A percentile compares a stretch with the other conserved stretches of the same genome.
These are phyloP conservation scores for Vitis amurensis DNA, from an alignment of 164 flowering plant genomes.

Conservation along the genomic window DNA sequence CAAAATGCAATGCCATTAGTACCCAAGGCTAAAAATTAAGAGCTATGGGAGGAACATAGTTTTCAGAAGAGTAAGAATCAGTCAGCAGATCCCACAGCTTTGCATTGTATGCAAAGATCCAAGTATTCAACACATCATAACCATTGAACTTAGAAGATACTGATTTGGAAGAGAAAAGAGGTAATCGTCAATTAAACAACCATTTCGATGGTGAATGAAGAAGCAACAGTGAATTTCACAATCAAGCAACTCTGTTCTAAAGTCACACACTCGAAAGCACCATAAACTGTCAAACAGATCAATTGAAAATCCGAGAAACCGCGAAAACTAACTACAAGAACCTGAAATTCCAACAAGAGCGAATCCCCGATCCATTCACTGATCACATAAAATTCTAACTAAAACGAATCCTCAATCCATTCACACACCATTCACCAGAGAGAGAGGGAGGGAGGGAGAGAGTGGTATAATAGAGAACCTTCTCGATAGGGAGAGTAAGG, in stretches of 20 bases:
- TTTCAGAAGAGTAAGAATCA: background rate
- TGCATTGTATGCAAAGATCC: too few relatives aligned
- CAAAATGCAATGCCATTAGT: background rate
- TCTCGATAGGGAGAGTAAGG: slow-evolving; percentile 41
- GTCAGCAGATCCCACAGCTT: background rate
- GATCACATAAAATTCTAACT: background rate
- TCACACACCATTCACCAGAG: too few relatives aligned
- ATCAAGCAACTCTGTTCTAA: background rate
- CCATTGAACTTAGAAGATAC: too few relatives aligned
- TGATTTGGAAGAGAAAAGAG: too few relatives aligned
- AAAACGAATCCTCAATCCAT: too few relatives aligned
- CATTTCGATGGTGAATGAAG: too few relatives aligned
- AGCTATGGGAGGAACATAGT: background rate
- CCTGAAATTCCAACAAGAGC: background rate
- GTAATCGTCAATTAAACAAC: too few relatives aligned
- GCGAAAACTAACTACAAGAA: background rate
- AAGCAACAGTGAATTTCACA: background rate
- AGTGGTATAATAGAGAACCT: slow-evolving; percentile 16
- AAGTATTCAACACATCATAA: too few relatives aligned
- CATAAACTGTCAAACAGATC: background rate
- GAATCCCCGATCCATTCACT: too few relatives aligned
- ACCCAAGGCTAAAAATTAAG: background rate
- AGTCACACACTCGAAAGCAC: background rate
- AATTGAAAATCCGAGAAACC: background rate
- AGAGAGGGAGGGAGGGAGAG: background rate